Base-by-base conservation (phyloP, 805 yeast genomes). In the Dipodascopsis tothii region DNA sequence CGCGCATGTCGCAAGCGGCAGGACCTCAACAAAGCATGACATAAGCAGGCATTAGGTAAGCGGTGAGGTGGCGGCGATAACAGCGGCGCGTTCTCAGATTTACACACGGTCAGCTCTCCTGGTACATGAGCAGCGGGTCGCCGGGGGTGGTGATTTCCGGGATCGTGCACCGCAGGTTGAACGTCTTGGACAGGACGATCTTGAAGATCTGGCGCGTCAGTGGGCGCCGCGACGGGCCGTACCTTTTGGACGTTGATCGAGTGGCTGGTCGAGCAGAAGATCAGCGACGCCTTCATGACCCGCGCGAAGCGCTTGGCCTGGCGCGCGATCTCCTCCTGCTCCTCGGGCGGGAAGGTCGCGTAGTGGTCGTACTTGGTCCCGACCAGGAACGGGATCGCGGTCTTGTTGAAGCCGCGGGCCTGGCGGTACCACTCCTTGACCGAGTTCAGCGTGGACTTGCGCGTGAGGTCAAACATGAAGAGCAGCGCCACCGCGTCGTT, bases 291-390 rank as follows among this genome's bases (percentile, higher is more conserved):
- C 56, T 79, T 80, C 95, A 90, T 87, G 22, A 92, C 94, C 55
- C 70, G 74, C 11, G 96, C 95, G 61, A 82, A 88, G 59, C 79
- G 76, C 63, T 81, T 77, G 14, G 95, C 88, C 60, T 81, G 85
- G 47, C 74, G 76, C 4, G 95, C 84, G 40, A 90, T 75, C 57
- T 84, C 92, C 43, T 77, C 74, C 60, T 90, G 96, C 56, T 88
- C 94, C 44, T 77, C 81, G 30, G 73, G 76, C 37, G 88, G 76
- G 62, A 85, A 65, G 52, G 83, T 87, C 22, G 84, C 78, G 62
- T 90, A 88, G 50, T 79, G 67, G 60, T 90, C 98, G 63, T 84
- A 90, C 60, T 90, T 90, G 1, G 98, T 90, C 3, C 98, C 98
- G 2, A 90, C 82, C 37, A 90, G 69, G 46, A 90, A 76, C 2